A percentile compares a stretch with the other conserved stretches of the same genome.
These are phyloP conservation scores for Scheffersomyces coipomensis DNA, from an alignment of 805 yeast species.

Conservation along the genomic window DNA sequence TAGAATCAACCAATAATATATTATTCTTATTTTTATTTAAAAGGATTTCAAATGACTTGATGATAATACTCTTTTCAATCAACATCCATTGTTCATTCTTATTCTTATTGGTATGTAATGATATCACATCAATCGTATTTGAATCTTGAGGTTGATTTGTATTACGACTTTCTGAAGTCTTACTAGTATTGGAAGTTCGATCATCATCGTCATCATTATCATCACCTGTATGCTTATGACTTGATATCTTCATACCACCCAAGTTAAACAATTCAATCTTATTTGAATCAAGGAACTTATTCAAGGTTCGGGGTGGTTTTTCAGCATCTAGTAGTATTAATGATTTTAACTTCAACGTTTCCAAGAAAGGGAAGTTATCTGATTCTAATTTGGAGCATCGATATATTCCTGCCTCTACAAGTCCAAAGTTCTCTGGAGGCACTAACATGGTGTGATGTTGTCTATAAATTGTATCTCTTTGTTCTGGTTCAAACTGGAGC, in stretches of 20 bases:
- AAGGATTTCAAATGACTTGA: slow-evolving; percentile 62
- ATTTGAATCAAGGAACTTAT: slow-evolving; percentile 59
- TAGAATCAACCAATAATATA: slow-evolving; percentile 72
- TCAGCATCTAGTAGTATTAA: slow-evolving; percentile 81
- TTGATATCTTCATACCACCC: slow-evolving; percentile 41
- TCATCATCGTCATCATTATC: slow-evolving; percentile 10
- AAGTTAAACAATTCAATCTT: slow-evolving; percentile 50
- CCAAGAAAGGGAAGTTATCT: slow-evolving; percentile 73
- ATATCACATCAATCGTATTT: slow-evolving; percentile 20
- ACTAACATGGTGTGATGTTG: slow-evolving; percentile 52
- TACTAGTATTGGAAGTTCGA: not conserved
- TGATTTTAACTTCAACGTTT: slow-evolving; percentile 66
- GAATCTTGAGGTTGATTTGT: not conserved
- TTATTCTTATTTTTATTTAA: slow-evolving; percentile 67
- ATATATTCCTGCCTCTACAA: slow-evolving; percentile 83
- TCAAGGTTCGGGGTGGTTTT: slow-evolving; percentile 71
- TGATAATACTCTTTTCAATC: slow-evolving; percentile 62
- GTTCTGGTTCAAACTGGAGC: too few species aligned
- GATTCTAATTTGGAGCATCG: slow-evolving; percentile 79
- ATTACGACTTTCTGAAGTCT: not conserved
- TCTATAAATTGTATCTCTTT: too few species aligned
- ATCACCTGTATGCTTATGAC: slow-evolving; percentile 30
- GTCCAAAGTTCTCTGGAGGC: slow-evolving; percentile 90
- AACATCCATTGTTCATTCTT: slow-evolving; percentile 72
- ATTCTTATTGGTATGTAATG: slow-evolving; percentile 19